Percentiles rank a stretch among this genome's conserved stretches.
Conservation (phyloP, 1,139 yeast genomes). For the Candida sp. region DNA sequence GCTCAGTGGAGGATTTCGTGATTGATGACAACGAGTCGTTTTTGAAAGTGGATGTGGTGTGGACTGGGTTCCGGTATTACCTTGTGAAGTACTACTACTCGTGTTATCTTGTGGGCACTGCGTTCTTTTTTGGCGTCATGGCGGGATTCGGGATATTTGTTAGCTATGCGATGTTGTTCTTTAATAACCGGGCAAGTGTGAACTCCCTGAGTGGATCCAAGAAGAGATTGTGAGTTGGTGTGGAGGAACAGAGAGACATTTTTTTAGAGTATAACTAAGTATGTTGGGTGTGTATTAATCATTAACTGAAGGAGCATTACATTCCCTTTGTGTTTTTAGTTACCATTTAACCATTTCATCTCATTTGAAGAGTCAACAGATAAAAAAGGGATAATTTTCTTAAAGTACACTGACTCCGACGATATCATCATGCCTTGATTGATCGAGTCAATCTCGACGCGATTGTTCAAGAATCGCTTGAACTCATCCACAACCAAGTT, state of each 20-base stretch:
- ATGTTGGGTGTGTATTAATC: not conserved
- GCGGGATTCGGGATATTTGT: conserved; percentile 30
- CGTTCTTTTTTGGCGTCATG: conserved; percentile 51
- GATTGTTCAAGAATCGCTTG: conserved; percentile 52
- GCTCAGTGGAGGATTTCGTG: conserved; percentile 5
- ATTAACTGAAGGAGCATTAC: not conserved
- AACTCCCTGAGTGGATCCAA: not conserved
- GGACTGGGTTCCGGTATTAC: conserved; percentile 63
- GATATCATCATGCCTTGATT: conserved; percentile 18
- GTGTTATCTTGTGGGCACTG: conserved; percentile 54
- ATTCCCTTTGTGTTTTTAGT: conserved; percentile 10
- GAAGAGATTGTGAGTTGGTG: not conserved
- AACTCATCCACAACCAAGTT: conserved; percentile 58
- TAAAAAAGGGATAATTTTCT: conserved; percentile 43
- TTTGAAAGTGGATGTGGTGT: conserved; percentile 32
- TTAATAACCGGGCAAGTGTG: not conserved
- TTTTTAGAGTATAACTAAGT: not conserved
- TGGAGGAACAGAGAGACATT: not conserved
- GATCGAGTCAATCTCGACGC: conserved; percentile 41
- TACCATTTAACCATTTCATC: conserved; percentile 43
- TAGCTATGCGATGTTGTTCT: conserved; percentile 18
- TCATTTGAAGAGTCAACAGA: conserved; percentile 45
- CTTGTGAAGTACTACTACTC: conserved; percentile 51
- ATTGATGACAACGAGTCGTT: conserved; percentile 15
- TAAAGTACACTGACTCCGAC: conserved; percentile 38